Percentiles rank a stretch among this genome's conserved stretches.
Conservation (phyloP, 805 yeast genomes). For the Saccharomycopsis lassenensis region DNA sequence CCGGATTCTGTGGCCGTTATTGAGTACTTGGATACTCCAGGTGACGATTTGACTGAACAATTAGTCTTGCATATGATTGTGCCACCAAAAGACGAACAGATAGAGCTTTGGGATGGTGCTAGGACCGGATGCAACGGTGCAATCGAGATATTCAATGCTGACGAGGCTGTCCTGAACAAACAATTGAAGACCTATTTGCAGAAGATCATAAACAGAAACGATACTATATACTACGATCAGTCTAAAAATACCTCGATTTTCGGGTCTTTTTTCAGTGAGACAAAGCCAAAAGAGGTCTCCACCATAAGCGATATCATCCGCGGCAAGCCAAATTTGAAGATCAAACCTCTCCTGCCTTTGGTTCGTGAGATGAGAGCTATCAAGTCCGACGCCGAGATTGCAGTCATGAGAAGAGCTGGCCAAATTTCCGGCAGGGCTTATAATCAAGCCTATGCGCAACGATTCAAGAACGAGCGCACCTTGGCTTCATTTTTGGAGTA, state of each 20-base stretch:
- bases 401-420: slow-evolving; percentile 73
- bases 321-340: slow-evolving; percentile 24
- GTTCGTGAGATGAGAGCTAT: slow-evolving; percentile 46
- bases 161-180: slow-evolving; percentile 46
- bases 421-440: slow-evolving; percentile 74
- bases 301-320: slow-evolving; percentile 23
- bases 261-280: slow-evolving; percentile 11
- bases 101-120: slow-evolving; percentile 93
- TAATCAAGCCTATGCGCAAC: slow-evolving; percentile 66
- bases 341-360: slow-evolving; percentile 33
- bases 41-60: slow-evolving; percentile 25
- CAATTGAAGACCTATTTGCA: slow-evolving; percentile 33
- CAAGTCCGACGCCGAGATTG: slow-evolving; percentile 69
- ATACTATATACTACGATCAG: slow-evolving; percentile 49
- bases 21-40: slow-evolving; percentile 45
- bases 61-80: slow-evolving; percentile 68
- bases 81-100: slow-evolving; percentile 65
- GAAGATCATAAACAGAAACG: slow-evolving; percentile 37
- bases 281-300: slow-evolving; percentile 21
- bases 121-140: slow-evolving; percentile 83
- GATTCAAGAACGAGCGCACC: slow-evolving; percentile 63
- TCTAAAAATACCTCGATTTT: slow-evolving; percentile 2
- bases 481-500: slow-evolving; percentile 74
- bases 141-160: slow-evolving; percentile 78
- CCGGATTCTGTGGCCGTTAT: slow-evolving; percentile 66